Percentiles rank a stretch among this genome's conserved stretches.
These are phyloP conservation scores for Aspergillus brunneoviolaceus DNA, from an alignment of 2,329 filamentous ascomycete species.

Conservation along the genomic window DNA sequence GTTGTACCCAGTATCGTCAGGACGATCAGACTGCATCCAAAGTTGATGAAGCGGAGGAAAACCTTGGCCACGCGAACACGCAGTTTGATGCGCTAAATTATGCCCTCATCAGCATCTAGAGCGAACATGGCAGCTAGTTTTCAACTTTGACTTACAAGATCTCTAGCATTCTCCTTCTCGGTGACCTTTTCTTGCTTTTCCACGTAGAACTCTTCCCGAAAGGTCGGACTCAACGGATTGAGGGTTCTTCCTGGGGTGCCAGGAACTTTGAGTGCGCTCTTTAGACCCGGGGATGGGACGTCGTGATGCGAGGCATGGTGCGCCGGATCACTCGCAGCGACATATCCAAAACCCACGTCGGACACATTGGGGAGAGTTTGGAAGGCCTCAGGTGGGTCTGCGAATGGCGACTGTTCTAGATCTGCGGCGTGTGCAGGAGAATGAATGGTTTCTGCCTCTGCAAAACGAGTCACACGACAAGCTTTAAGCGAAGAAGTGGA, in stretches of 20 bases:
- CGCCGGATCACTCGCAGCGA: constrained; percentile 58
- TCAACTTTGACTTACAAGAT: constrained; percentile 66
- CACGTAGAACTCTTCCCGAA: constrained; percentile 79
- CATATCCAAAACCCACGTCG: constrained; percentile 91
- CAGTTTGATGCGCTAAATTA: constrained; percentile 78
- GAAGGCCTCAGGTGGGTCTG: constrained; percentile 51
- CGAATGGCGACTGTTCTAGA: constrained; percentile 49
- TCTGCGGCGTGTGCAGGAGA: constrained; percentile 57
- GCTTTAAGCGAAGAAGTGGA: constrained; percentile 45
- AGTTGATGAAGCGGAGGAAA: constrained; percentile 91
- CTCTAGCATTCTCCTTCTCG: constrained; percentile 82
- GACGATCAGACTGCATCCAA: constrained; percentile 94
- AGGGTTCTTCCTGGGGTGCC: constrained; percentile 74
- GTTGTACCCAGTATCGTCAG: constrained; percentile 86
- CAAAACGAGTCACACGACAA: constrained; percentile 61
- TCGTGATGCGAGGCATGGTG: constrained; percentile 53
- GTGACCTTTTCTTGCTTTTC: constrained; percentile 81
- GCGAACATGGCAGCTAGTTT: background rate
- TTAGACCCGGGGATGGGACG: constrained; percentile 75
- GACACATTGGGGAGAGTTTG: constrained; percentile 60
- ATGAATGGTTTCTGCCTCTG: constrained; percentile 63
- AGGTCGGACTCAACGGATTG: constrained; percentile 87
- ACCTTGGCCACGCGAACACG: constrained; percentile 92
- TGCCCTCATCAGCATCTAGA: constrained; percentile 39
- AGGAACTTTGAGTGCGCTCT: constrained; percentile 85